Base-by-base conservation (phyloP, 2,329 filamentous ascomycete species). In the Paecilomyces sp. region DNA sequence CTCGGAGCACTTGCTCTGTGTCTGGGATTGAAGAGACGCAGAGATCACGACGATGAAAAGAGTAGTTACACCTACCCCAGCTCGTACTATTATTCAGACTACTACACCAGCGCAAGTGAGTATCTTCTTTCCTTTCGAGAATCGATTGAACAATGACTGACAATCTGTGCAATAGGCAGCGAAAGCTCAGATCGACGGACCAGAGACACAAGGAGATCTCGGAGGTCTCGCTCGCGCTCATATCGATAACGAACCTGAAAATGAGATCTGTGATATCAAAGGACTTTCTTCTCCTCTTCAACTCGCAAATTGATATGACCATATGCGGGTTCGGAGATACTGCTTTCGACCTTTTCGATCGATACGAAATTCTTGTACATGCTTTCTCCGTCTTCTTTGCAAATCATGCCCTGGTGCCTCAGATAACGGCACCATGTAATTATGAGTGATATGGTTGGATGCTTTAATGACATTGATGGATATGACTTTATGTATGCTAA, bases 1-100 rank as follows among this genome's bases (percentile, higher is more conserved):
- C 61, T 80, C 55, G 77, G 75, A 55, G 75, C 74, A 11, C 63
- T 81, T 60, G 78, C 78, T 11, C 64, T 80, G 18, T 74, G 77
- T 53, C 66, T 81, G 52, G 79, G 79, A 6, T 59, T 81, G 66
- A 78, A 74, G 70, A 73, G 77, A 62, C 72, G 69, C 60, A 71
- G 65, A 24, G 69, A 75, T 31, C 65, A 73, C 25, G 69, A 74
- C 15, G 73, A 76, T 33, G 70, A 73, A 56, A 79, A 77, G 68
- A 77, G 70, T 64, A 67, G 68, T 56, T 73, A 71, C 55, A 72
- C 70, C 24, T 73, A 71, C 65, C 73, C 70, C 36, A 78, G 72
- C 62, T 72, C 71, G 15, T 76, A 76, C 63, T 76, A 74, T 41
- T 78, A 77, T 64, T 75, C 71, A 28, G 70, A 74, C 57, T 75